Conservation (phyloP, 2,329 filamentous ascomycete genomes). For the Neopestalotiopsis rosae region DNA sequence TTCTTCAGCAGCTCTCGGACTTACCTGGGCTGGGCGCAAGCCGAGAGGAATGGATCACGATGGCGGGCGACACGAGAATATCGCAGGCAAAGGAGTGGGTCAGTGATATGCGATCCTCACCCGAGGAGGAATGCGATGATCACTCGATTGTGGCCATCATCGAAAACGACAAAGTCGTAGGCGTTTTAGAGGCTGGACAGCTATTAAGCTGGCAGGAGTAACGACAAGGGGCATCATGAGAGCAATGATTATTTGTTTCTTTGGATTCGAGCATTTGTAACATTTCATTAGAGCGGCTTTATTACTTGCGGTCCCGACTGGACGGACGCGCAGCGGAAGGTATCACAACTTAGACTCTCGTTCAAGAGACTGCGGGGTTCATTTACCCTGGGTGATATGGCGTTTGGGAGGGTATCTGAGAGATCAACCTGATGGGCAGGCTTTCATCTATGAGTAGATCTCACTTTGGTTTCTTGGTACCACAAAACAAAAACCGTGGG, state of each 20-base stretch:
- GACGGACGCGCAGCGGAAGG: not conserved
- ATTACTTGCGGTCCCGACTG: not conserved
- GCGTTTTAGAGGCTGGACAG: slow-evolving; percentile 55
- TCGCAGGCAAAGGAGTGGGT: slow-evolving; percentile 59
- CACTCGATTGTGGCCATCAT: slow-evolving; percentile 55
- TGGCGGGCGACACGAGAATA: slow-evolving; percentile 62
- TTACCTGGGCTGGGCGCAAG: slow-evolving; percentile 55
- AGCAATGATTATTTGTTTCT: not conserved
- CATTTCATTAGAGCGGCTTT: not conserved
- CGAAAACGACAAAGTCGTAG: slow-evolving; percentile 50
- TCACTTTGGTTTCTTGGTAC: not conserved
- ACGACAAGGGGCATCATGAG: not conserved
- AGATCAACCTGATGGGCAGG: not conserved
- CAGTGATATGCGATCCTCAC: slow-evolving; percentile 41
- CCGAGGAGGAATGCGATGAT: slow-evolving; percentile 39
- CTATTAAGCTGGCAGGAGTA: slow-evolving; percentile 33
- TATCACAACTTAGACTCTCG: not conserved
- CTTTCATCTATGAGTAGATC: not conserved
- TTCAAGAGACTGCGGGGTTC: not conserved
- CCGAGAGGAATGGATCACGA: slow-evolving; percentile 61
- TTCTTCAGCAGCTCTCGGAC: slow-evolving; percentile 47
- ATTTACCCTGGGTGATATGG: not conserved
- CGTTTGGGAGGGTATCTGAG: not conserved
- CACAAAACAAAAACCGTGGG: not conserved
- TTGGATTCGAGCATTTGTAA: not conserved